Evolutionary conservation across 371 early-diverging fungal genomes (phyloP).

Genomic region (Nosema granulosis): DNA sequence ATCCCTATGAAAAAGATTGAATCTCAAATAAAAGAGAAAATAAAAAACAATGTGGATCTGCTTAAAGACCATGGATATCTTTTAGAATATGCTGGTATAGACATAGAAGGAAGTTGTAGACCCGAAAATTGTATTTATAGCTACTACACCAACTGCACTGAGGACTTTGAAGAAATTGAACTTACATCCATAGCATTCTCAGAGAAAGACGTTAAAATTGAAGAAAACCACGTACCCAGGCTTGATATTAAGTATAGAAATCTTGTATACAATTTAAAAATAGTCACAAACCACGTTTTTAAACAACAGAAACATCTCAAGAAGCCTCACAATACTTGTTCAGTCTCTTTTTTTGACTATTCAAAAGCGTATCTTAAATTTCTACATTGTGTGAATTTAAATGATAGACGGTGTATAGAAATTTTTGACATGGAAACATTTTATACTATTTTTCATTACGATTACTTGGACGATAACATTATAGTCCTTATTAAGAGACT

Average conservation of each 20-base stretch:
- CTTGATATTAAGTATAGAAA: neutral
- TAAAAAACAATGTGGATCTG: neutral
- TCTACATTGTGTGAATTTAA: slow-evolving; percentile 1
- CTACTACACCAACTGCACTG: neutral
- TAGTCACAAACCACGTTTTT: neutral
- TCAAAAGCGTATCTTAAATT: slow-evolving; percentile 15
- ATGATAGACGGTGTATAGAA: slow-evolving; percentile 2
- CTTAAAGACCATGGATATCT: neutral
- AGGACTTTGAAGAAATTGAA: neutral
- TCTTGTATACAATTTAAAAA: neutral
- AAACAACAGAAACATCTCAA: neutral
- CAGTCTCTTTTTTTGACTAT: neutral
- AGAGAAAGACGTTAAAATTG: neutral
- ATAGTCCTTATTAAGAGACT: slow-evolving; percentile 14
- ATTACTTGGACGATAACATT: slow-evolving; percentile 18
- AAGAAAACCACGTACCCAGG: neutral
- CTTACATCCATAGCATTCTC: neutral
- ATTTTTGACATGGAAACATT: slow-evolving; percentile 1
- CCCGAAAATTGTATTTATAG: neutral
- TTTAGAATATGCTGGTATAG: neutral
- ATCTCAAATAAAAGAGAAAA: neutral
- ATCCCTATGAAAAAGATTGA: neutral
- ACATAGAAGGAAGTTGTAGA: neutral
- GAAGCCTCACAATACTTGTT: neutral
- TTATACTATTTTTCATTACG: slow-evolving; percentile 1